phyloP scores from a whole-genome alignment of 2,329 filamentous ascomycete species.

The Diaporthe humulicola region DNA sequence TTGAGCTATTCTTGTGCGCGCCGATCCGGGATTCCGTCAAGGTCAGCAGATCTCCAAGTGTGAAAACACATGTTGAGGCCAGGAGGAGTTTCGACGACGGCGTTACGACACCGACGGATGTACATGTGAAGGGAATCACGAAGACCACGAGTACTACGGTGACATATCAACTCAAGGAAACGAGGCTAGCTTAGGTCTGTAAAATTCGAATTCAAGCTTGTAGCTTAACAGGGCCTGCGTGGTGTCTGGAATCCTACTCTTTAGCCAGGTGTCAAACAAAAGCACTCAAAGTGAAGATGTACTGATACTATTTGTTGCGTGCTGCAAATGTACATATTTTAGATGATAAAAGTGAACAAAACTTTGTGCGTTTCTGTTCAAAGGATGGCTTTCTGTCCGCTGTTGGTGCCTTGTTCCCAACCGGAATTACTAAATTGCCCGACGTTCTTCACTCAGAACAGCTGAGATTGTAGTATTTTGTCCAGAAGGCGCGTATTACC shows the following conservation, averaged over 20 bases:
- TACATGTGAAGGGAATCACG: background rate
- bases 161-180: conserved; percentile 1
- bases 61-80: conserved; percentile 4
- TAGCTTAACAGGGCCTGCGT: no score
- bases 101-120: background rate
- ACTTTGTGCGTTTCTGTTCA: no score
- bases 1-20: background rate
- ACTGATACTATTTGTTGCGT: background rate
- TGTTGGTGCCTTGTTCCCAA: background rate
- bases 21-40: background rate
- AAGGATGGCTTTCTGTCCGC: no score
- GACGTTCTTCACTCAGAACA: background rate
- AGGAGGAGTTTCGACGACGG: conserved; percentile 12
- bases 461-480: background rate
- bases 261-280: no score
- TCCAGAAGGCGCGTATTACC: no score
- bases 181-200: background rate
- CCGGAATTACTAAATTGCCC: background rate
- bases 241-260: background rate
- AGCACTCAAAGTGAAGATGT: background rate
- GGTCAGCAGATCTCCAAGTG: background rate
- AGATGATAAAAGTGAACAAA: background rate
- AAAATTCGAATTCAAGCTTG: no score
- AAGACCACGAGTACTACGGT: conserved; percentile 19
- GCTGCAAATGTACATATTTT: background rate